These are phyloP conservation scores for Neospora caninum DNA, from an alignment of 169 alveolate species.

Conservation along the genomic window DNA sequence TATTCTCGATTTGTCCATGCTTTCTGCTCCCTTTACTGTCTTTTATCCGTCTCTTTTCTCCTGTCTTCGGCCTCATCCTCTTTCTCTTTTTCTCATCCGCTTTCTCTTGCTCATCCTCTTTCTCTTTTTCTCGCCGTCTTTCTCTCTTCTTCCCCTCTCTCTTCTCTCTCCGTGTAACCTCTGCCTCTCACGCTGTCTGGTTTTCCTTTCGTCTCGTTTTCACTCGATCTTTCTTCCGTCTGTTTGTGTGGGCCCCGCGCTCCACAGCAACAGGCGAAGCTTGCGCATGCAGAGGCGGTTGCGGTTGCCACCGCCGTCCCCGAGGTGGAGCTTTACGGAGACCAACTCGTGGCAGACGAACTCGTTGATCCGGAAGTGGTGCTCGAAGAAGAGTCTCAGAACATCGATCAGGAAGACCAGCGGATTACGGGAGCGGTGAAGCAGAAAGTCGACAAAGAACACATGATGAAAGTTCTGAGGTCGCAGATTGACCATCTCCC, in stretches of 20 bases:
- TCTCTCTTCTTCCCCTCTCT: background rate
- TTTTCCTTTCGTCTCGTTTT: background rate
- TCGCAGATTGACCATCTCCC: conserved; percentile 60
- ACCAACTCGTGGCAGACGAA: conserved; percentile 55
- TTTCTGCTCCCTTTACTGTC: background rate
- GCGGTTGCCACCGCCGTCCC: conserved; percentile 58
- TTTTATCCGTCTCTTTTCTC: background rate
- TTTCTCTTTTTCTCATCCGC: background rate
- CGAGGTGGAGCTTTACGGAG: conserved; percentile 60
- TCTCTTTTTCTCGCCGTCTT: background rate
- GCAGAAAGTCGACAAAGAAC: conserved; percentile 47
- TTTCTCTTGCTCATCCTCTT: background rate
- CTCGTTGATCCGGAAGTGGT: conserved; percentile 51
- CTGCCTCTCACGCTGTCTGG: background rate
- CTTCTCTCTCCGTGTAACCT: background rate
- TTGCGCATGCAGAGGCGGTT: conserved; percentile 45
- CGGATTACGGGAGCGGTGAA: conserved; percentile 29
- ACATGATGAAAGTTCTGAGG: conserved; percentile 45
- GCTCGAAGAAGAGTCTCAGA: conserved; percentile 24
- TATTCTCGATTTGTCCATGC: background rate
- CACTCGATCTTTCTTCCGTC: background rate
- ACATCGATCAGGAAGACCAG: background rate
- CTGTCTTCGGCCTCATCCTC: background rate
- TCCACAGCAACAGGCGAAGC: conserved; percentile 50
- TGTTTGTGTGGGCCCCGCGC: background rate